Percentiles rank a stretch among this genome's conserved stretches.
These are phyloP conservation scores for Naumovozyma castellii DNA, from an alignment of 805 yeast species.

Conservation along the genomic window DNA sequence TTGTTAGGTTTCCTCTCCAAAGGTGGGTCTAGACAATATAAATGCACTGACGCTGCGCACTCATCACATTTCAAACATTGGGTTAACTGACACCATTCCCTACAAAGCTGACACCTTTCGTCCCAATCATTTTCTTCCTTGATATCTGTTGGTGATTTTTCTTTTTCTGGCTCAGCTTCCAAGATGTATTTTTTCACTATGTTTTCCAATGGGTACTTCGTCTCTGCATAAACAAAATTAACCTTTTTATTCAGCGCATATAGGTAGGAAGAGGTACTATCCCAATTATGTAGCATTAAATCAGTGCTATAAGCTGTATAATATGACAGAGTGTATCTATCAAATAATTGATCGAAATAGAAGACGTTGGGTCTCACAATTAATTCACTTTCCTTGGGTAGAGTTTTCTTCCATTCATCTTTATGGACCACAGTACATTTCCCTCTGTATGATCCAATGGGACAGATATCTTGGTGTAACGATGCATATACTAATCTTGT, in stretches of 20 bases:
- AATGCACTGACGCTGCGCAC: constrained; percentile 63
- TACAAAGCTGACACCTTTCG: constrained; percentile 56
- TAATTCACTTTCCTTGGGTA: constrained; percentile 37
- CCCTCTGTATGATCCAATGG: constrained; percentile 67
- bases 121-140: constrained; percentile 16
- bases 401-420: constrained; percentile 47
- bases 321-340: constrained; percentile 72
- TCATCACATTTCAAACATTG: constrained; percentile 76
- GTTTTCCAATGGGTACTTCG: constrained; percentile 23
- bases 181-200: constrained; percentile 19
- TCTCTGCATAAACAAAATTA: constrained; percentile 67
- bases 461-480: constrained; percentile 78
- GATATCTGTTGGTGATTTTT: not conserved
- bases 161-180: constrained; percentile 1
- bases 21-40: constrained; percentile 83
- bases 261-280: constrained; percentile 38
- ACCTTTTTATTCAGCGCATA: constrained; percentile 57
- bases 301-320: constrained; percentile 69
- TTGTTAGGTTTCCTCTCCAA: constrained; percentile 66
- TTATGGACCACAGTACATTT: constrained; percentile 59
- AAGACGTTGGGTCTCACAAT: constrained; percentile 56
- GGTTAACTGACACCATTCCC: constrained; percentile 71
- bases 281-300: constrained; percentile 47
- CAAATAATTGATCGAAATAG: constrained; percentile 79
- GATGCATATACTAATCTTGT: constrained; percentile 74